These are phyloP conservation scores for Miscanthus sacchariflorus DNA, from an alignment of 202 grass and related monocot species.

Conservation along the genomic window DNA sequence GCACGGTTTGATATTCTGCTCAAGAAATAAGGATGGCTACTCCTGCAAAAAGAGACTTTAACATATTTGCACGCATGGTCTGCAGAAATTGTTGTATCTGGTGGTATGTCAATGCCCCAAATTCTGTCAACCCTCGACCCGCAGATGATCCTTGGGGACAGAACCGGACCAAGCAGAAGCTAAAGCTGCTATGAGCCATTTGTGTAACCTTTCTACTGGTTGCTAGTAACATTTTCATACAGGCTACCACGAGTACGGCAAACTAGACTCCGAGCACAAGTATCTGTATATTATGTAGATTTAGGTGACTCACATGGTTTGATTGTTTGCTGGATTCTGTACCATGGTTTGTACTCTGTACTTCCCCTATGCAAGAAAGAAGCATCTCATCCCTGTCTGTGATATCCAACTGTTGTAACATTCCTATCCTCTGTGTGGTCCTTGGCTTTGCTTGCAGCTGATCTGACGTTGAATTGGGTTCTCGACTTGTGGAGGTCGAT, in stretches of 20 bases:
- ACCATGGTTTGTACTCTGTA: conserved; percentile 37
- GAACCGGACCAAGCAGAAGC: conserved; percentile 59
- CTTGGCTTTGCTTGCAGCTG: conserved; percentile 6
- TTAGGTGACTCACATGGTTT: conserved; percentile 43
- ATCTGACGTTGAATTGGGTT: background rate
- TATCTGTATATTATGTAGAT: conserved; percentile 58
- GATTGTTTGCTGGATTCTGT: conserved; percentile 26
- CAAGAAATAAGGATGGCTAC: background rate
- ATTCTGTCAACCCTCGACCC: conserved; percentile 79
- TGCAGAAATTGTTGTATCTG: conserved; percentile 91
- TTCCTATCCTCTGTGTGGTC: too few species aligned
- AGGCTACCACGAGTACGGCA: conserved; percentile 32
- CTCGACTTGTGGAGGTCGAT: background rate
- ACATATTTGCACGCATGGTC: conserved; percentile 4
- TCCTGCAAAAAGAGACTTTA: background rate
- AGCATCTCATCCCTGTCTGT: conserved; percentile 11
- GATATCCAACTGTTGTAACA: conserved; percentile 1
- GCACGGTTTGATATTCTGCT: conserved; percentile 22
- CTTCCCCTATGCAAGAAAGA: conserved; percentile 21
- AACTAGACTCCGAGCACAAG: conserved; percentile 47
- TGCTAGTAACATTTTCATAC: conserved; percentile 25
- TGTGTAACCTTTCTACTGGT: conserved; percentile 20
- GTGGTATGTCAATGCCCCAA: conserved; percentile 97
- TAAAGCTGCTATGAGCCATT: conserved; percentile 56
- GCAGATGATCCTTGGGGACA: conserved; percentile 58